Percentiles rank a stretch among this genome's conserved stretches.
These are phyloP conservation scores for Dryadomyces sulphureus DNA, from an alignment of 2,329 filamentous ascomycete species.

Conservation along the genomic window DNA sequence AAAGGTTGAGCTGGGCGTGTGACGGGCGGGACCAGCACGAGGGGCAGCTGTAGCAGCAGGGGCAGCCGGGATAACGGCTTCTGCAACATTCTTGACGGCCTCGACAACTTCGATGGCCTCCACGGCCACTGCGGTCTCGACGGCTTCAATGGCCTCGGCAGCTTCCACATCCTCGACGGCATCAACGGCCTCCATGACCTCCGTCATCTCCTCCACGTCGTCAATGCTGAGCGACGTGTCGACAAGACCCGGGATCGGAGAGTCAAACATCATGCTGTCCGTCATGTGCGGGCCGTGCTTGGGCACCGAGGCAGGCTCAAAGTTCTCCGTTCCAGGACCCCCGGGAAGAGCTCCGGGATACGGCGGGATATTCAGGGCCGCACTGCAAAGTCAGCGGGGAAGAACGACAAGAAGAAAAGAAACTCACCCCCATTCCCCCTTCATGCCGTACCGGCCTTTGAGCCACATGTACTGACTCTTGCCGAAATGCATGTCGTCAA, in stretches of 20 bases:
- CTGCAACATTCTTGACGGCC: too few species aligned
- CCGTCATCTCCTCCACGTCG: too few species aligned
- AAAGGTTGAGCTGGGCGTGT: background rate
- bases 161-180: too few species aligned
- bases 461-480: constrained; percentile 13
- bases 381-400: constrained; percentile 3
- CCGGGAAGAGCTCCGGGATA: constrained; percentile 9
- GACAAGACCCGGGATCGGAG: background rate
- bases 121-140: too few species aligned
- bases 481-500: constrained; percentile 8
- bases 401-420: background rate
- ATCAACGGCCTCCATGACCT: too few species aligned
- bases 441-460: constrained; percentile 11
- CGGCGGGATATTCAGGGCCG: constrained; percentile 9
- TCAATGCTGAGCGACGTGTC: too few species aligned
- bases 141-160: too few species aligned
- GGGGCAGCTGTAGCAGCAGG: too few species aligned
- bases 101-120: too few species aligned
- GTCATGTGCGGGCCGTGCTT: constrained; percentile 2
- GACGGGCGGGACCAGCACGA: background rate
- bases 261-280: background rate
- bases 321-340: constrained; percentile 5
- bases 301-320: constrained; percentile 4
- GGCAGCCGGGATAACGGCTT: too few species aligned
- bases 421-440: constrained; percentile 12